These are phyloP conservation scores for Tricholoma bakamatsutake DNA, from an alignment of 768 basidiomycete genomes.

Conservation along the genomic window DNA sequence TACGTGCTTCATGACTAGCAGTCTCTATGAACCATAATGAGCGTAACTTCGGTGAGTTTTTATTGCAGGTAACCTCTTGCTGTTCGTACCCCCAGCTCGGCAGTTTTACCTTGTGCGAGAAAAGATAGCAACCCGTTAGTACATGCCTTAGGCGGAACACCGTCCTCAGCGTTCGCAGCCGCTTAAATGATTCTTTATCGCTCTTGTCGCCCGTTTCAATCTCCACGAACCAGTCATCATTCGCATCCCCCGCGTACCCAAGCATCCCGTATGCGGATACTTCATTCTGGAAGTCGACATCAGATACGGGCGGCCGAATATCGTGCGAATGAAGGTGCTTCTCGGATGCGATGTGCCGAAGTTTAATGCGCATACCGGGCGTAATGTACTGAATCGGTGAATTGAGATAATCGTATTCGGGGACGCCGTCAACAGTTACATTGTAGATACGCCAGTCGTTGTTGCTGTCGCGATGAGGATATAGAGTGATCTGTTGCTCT, in stretches of 20 bases:
- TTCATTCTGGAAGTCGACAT: slow-evolving; percentile 99
- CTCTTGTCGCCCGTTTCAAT: slow-evolving; percentile 63
- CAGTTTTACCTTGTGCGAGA: slow-evolving; percentile 96
- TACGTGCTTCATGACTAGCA: slow-evolving; percentile 66
- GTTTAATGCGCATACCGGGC: slow-evolving; percentile 65
- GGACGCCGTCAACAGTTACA: slow-evolving; percentile 45
- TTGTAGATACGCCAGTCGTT: slow-evolving; percentile 89
- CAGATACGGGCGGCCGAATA: slow-evolving; percentile 87
- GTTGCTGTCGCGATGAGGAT: slow-evolving; percentile 97
- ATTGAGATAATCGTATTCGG: slow-evolving; percentile 37
- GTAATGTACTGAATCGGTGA: slow-evolving; percentile 58
- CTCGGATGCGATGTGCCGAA: slow-evolving; percentile 74
- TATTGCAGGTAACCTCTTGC: slow-evolving; percentile 99
- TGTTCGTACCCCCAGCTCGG: slow-evolving; percentile 98
- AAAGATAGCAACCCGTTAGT: slow-evolving; percentile 91
- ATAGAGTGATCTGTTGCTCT: slow-evolving; percentile 99
- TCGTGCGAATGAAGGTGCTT: slow-evolving; percentile 96
- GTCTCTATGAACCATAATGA: slow-evolving; percentile 96
- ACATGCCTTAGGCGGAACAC: slow-evolving; percentile 79
- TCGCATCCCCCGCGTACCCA: slow-evolving; percentile 81
- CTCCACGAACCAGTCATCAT: slow-evolving; percentile 91
- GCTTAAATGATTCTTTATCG: slow-evolving; percentile 61
- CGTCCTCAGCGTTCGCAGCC: slow-evolving; percentile 75
- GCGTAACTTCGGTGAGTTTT: slow-evolving; percentile 86
- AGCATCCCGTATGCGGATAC: slow-evolving; percentile 91